Conservation (phyloP, 2,329 filamentous ascomycete genomes). For the Colletotrichum spaethianum region DNA sequence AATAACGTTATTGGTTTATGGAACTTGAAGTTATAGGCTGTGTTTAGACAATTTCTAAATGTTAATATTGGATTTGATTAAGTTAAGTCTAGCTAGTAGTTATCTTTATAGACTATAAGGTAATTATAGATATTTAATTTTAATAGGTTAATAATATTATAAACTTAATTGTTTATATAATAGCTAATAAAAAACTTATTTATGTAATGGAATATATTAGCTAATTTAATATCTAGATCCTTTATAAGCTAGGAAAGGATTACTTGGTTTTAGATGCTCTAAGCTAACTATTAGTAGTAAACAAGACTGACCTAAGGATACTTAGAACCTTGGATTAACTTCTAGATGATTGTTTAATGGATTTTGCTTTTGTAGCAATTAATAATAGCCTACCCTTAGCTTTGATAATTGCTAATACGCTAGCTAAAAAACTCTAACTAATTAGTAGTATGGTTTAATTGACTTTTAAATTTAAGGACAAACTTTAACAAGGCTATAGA, state of each 20-base stretch:
- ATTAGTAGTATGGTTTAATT: not conserved
- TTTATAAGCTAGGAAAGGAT: not conserved
- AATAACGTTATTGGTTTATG: not conserved
- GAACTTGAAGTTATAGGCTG: not conserved
- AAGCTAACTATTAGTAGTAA: not conserved
- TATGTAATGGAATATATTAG: not conserved
- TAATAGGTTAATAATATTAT: not conserved
- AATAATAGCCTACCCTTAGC: not conserved
- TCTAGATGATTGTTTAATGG: not conserved
- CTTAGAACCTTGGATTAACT: not conserved
- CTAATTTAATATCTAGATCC: not conserved
- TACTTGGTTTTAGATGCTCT: not conserved
- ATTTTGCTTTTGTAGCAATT: not conserved
- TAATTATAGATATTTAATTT: not conserved
- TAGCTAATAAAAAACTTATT: not conserved
- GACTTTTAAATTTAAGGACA: not conserved
- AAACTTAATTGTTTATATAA: not conserved
- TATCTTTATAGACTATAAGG: not conserved
- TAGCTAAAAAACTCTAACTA: not conserved
- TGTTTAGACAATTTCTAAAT: too few species aligned
- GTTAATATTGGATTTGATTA: not conserved
- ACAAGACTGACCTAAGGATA: not conserved
- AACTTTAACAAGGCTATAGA: not conserved
- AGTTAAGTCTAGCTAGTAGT: not conserved
- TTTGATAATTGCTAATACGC: too few species aligned